These are phyloP conservation scores for Trypanosoma conorhini DNA, from an alignment of 208 protist genomes.

Conservation along the genomic window DNA sequence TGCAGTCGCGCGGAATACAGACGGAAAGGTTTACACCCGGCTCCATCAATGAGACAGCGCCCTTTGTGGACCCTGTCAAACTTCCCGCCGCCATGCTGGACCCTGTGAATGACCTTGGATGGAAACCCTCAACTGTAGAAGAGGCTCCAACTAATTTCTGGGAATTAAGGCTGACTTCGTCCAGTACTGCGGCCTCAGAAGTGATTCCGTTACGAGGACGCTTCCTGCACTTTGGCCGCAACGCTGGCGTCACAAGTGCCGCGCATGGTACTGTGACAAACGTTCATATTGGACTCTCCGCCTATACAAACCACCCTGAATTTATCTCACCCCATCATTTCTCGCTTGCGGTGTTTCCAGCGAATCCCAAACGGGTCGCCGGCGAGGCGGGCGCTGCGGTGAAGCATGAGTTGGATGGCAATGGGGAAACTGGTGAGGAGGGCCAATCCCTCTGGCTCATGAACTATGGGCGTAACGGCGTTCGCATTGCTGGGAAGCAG, in stretches of 20 bases:
- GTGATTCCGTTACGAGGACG: slow-evolving; percentile 34
- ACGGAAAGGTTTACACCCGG: slow-evolving; percentile 70
- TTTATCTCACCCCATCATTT: slow-evolving; percentile 62
- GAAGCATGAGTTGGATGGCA: slow-evolving; percentile 12
- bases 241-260: slow-evolving; percentile 32
- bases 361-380: background rate
- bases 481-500: slow-evolving; percentile 37
- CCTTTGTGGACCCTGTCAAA: slow-evolving; percentile 50
- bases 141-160: slow-evolving; percentile 11
- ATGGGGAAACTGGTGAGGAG: slow-evolving; percentile 10
- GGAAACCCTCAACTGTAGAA: slow-evolving; percentile 26
- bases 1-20: slow-evolving; percentile 65
- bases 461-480: slow-evolving; percentile 80
- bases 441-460: slow-evolving; percentile 45
- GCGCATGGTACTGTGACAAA: slow-evolving; percentile 29
- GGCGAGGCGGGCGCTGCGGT: background rate
- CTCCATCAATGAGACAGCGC: slow-evolving; percentile 71
- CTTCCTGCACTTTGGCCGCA: slow-evolving; percentile 50
- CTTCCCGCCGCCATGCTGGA: slow-evolving; percentile 42
- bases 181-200: slow-evolving; percentile 10
- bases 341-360: slow-evolving; percentile 41
- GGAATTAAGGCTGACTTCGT: slow-evolving; percentile 14
- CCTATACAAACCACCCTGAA: slow-evolving; percentile 41
- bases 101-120: slow-evolving; percentile 45
- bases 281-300: slow-evolving; percentile 47